These are phyloP conservation scores for Pseudogymnoascus sp. DNA, from an alignment of 2,329 filamentous ascomycete genomes.

Conservation along the genomic window DNA sequence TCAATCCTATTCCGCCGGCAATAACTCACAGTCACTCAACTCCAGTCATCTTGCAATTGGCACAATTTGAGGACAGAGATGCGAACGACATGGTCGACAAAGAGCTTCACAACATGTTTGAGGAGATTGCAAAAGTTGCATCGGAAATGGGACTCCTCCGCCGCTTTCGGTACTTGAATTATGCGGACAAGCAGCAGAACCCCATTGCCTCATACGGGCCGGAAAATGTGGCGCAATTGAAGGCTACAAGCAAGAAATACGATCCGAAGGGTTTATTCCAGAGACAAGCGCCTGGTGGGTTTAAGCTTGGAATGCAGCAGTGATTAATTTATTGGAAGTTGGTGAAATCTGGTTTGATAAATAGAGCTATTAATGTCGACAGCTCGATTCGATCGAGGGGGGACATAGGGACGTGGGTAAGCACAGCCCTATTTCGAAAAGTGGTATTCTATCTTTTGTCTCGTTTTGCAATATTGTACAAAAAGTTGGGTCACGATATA, in stretches of 20 bases:
- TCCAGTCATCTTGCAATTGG: background rate
- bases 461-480: background rate
- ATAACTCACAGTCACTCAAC: background rate
- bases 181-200: slow-evolving; percentile 12
- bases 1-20: background rate
- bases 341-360: background rate
- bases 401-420: too few relatives aligned
- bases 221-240: slow-evolving; percentile 32
- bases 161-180: slow-evolving; percentile 15
- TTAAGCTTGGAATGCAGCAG: slow-evolving; percentile 17
- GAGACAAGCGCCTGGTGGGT: slow-evolving; percentile 22
- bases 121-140: background rate
- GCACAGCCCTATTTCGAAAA: background rate
- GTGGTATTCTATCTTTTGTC: background rate
- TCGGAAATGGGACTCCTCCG: slow-evolving; percentile 10
- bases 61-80: background rate
- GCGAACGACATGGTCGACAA: background rate
- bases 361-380: background rate
- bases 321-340: background rate
- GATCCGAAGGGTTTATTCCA: slow-evolving; percentile 30
- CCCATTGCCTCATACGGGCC: slow-evolving; percentile 31
- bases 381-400: background rate
- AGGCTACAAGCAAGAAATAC: slow-evolving; percentile 28
- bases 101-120: background rate
- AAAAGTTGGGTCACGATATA: background rate